Evolutionary conservation across 78 protist genomes (phyloP).

Genomic region (Capsaspora owczarzaki): DNA sequence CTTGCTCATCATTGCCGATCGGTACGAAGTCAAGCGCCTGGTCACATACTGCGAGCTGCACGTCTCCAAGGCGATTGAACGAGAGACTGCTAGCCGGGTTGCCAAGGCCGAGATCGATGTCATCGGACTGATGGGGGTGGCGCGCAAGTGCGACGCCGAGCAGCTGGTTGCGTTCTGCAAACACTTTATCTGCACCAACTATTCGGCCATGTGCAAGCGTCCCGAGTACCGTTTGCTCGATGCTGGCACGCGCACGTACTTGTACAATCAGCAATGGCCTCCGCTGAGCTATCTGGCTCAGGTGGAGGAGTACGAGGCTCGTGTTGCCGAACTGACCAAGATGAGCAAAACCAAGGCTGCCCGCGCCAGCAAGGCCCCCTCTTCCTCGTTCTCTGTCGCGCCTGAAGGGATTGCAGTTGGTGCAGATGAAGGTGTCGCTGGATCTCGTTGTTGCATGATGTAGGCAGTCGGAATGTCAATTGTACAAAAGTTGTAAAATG

Average conservation of each 20-base stretch:
- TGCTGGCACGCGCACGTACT: not conserved
- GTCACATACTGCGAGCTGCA: not conserved
- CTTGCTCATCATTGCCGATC: not conserved
- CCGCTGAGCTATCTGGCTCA: not conserved
- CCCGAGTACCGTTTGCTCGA: not conserved
- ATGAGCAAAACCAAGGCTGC: too few species aligned
- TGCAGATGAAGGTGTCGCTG: too few species aligned
- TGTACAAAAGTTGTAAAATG: too few species aligned
- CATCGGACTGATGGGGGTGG: not conserved
- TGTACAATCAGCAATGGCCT: not conserved
- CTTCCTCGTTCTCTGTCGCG: too few species aligned
- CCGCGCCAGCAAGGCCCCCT: too few species aligned
- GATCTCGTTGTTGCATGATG: too few species aligned
- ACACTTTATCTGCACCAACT: not conserved
- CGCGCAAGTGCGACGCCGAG: not conserved
- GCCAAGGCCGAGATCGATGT: not conserved
- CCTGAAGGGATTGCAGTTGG: too few species aligned
- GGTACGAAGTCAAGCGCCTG: not conserved
- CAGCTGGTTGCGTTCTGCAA: not conserved
- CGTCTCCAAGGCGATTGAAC: not conserved
- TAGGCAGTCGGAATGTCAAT: too few species aligned
- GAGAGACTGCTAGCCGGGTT: not conserved
- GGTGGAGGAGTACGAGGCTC: not conserved
- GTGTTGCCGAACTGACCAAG: not conserved
- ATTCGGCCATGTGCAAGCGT: not conserved